These are phyloP conservation scores for Hygrophila difformis DNA, from an alignment of 257 asterid genomes.

Conservation along the genomic window DNA sequence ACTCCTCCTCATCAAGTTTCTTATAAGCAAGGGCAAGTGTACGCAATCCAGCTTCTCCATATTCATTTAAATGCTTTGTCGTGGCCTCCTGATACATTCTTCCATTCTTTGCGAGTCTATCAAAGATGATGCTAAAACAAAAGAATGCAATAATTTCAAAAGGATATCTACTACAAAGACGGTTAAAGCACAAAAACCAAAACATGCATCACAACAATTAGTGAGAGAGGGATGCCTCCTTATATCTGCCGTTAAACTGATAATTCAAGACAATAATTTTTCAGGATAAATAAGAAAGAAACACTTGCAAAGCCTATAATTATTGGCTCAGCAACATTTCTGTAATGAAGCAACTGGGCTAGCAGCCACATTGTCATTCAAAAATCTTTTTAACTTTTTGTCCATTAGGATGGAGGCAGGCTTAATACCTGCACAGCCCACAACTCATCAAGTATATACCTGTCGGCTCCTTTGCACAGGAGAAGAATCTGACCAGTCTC, in stretches of 20 bases:
- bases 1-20: conserved; percentile 71
- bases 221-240: background rate
- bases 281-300: no score
- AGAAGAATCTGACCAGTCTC: conserved; percentile 70
- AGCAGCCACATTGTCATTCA: no score
- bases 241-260: no score
- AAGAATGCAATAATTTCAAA: conserved; percentile 19
- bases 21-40: conserved; percentile 95
- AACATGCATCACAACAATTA: background rate
- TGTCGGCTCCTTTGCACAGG: conserved; percentile 96
- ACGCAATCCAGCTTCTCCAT: conserved; percentile 92
- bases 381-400: no score
- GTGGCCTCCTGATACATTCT: conserved; percentile 63
- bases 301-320: no score
- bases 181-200: conserved; percentile 3
- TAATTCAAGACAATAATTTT: no score
- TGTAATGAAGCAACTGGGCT: no score
- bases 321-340: no score
- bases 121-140: conserved; percentile 80
- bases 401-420: no score
- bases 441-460: conserved; percentile 31
- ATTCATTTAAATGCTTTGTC: conserved; percentile 75
- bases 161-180: conserved; percentile 3
- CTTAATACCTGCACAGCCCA: background rate
- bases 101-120: conserved; percentile 73